Conservation (phyloP, 2,329 filamentous ascomycete genomes). For the Xylaria multiplex region DNA sequence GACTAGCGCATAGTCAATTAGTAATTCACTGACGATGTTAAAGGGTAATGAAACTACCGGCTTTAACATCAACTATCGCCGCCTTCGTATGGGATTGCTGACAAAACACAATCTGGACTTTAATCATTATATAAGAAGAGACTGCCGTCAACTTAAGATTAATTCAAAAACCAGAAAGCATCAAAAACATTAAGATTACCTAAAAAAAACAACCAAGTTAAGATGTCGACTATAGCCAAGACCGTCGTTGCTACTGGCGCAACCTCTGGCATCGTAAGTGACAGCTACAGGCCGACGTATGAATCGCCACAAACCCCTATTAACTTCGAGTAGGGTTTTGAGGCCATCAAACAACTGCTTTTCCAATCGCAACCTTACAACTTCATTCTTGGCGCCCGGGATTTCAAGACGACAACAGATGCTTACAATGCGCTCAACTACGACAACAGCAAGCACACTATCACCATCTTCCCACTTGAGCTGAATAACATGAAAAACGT, state of each 20-base stretch:
- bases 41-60: neutral
- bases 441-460: slow-evolving; percentile 52
- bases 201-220: slow-evolving; percentile 2
- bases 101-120: slow-evolving; percentile 27
- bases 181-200: neutral
- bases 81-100: slow-evolving; percentile 19
- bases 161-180: neutral
- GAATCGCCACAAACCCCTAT: slow-evolving; percentile 16
- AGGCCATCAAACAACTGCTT: slow-evolving; percentile 63
- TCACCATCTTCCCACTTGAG: slow-evolving; percentile 61
- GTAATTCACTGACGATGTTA: no score
- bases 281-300: slow-evolving; percentile 6
- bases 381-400: slow-evolving; percentile 62
- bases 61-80: slow-evolving; percentile 34
- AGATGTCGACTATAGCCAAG: slow-evolving; percentile 56
- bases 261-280: slow-evolving; percentile 59
- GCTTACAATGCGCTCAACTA: slow-evolving; percentile 57
- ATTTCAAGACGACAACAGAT: slow-evolving; percentile 53
- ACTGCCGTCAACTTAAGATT: neutral
- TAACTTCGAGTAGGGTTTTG: slow-evolving; percentile 57
- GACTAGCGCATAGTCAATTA: no score
- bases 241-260: slow-evolving; percentile 62
- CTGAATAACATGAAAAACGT: slow-evolving; percentile 57
- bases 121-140: slow-evolving; percentile 22
- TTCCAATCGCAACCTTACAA: slow-evolving; percentile 57